A percentile compares a stretch with the other conserved stretches of the same genome.
Conservation (phyloP, 2,329 filamentous ascomycete genomes). For the Alternaria sp. region DNA sequence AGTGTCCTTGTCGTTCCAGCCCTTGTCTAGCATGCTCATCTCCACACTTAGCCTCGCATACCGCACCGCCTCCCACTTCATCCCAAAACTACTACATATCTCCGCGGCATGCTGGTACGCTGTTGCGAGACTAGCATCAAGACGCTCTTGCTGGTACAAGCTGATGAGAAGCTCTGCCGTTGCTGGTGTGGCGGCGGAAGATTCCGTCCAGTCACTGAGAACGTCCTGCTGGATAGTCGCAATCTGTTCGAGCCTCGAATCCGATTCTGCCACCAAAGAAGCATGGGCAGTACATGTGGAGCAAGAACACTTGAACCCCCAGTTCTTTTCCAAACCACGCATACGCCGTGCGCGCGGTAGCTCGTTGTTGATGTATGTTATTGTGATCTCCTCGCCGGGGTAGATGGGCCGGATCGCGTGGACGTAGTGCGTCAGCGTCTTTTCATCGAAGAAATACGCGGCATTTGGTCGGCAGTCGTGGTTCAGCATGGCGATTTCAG, state of each 20-base stretch:
- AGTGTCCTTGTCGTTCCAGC: slow-evolving; percentile 35
- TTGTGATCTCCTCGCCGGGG: slow-evolving; percentile 51
- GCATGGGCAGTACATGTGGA: slow-evolving; percentile 45
- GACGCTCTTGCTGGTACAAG: slow-evolving; percentile 47
- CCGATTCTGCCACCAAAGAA: slow-evolving; percentile 34
- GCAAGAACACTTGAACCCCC: slow-evolving; percentile 52
- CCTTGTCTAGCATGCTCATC: slow-evolving; percentile 38
- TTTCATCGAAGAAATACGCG: slow-evolving; percentile 50
- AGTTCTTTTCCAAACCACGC: slow-evolving; percentile 38
- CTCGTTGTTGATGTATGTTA: slow-evolving; percentile 52
- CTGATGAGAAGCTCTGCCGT: slow-evolving; percentile 45
- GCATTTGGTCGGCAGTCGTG: slow-evolving; percentile 49
- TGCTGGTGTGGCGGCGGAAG: slow-evolving; percentile 34
- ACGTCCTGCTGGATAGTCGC: slow-evolving; percentile 27
- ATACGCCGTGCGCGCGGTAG: slow-evolving; percentile 37
- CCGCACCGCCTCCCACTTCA: slow-evolving; percentile 35
- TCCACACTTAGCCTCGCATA: slow-evolving; percentile 39
- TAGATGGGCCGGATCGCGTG: slow-evolving; percentile 48
- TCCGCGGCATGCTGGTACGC: slow-evolving; percentile 51
- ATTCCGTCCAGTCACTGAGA: slow-evolving; percentile 38
- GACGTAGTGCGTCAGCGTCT: slow-evolving; percentile 49
- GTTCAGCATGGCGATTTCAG: slow-evolving; percentile 46
- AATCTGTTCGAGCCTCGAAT: slow-evolving; percentile 45
- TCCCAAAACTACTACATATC: slow-evolving; percentile 46
- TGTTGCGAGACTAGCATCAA: slow-evolving; percentile 45